Base-by-base conservation (phyloP, 2,329 filamentous ascomycete genomes). In the Alternaria viburni region DNA sequence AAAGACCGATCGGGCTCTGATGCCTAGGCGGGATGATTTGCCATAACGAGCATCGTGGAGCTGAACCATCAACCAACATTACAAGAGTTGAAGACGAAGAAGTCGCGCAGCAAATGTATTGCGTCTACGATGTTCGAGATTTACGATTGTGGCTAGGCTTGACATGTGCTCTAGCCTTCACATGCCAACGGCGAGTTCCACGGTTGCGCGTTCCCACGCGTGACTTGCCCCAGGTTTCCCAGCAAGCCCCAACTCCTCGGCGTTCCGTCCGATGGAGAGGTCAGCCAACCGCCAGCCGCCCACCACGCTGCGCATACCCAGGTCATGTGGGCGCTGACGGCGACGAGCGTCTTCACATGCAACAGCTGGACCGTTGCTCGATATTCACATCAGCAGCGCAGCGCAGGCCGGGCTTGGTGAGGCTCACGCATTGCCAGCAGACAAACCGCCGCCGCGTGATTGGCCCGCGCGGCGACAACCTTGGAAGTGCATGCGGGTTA, bases 1-100 rank as follows among this genome's bases (percentile, higher is more conserved):
- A 74, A 65, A 73, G 36, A 65, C 74, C 72, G 74, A 66, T 57
- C 72, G 72, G 73, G 60, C 49, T 69, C 59, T 71, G 74, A 65
- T 44, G 50, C 50, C 52, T 54, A 41, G 50, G 62, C 72, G 72
- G 69, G 52, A 59, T 36, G 51, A 66, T 50, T 71, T 73, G 60
- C 71, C 71, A 67, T 54, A 65, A 51, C 19, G 46, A 56, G 72
- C 64, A 62, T 32, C 13, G 45, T 30, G 41, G 56, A 54, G 26
- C 28, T 41, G n/a, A 13, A 19, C 32, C 19, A 54, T 52, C n/a
- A 51, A 58, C 19, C 4, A 52, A 52, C 49, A 8, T 43, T 9
- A 44, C 21, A 26, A 41, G n/a, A 12, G 13, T 25, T 36, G 32
- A 45, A 26, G n/a, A 28, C 41, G 11, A 23, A 23, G 12, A 17